A percentile compares a stretch with the other conserved stretches of the same genome.
phyloP scores from a whole-genome alignment of 176 grass and related monocot genomes.

The Puccinellia tenuiflora region DNA sequence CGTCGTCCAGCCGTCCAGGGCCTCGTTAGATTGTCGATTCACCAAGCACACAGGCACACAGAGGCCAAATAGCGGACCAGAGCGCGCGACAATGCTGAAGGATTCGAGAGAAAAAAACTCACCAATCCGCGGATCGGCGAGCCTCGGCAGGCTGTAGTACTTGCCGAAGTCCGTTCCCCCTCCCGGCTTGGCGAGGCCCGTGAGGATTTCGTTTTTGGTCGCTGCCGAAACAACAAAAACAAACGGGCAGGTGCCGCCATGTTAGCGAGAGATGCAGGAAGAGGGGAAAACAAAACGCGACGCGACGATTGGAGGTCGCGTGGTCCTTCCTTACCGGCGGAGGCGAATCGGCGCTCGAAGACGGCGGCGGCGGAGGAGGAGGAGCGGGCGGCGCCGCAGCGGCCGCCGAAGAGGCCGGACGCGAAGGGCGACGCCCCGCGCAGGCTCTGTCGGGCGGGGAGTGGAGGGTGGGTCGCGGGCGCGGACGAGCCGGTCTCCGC shows the following conservation, averaged over 20 bases:
- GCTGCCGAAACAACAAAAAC: slow-evolving; percentile 37
- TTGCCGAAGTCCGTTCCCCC: slow-evolving; percentile 65
- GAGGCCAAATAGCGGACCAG: no score
- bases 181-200: slow-evolving; percentile 63
- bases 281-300: slow-evolving; percentile 5
- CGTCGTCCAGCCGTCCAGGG: no score
- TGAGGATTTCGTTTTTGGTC: slow-evolving; percentile 75
- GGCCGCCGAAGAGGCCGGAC: slow-evolving; percentile 48
- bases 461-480: not conserved
- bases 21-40: no score
- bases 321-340: slow-evolving; percentile 41
- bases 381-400: slow-evolving; percentile 30
- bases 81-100: no score
- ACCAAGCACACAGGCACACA: no score
- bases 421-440: slow-evolving; percentile 35
- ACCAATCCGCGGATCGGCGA: slow-evolving; percentile 81
- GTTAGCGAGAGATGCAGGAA: slow-evolving; percentile 8
- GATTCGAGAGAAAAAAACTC: no score
- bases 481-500: not conserved
- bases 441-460: not conserved
- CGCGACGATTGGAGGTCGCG: not conserved
- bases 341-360: slow-evolving; percentile 78
- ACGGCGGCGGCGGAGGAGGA: slow-evolving; percentile 42
- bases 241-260: not conserved
- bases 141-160: slow-evolving; percentile 88